phyloP scores from a whole-genome alignment of 2,329 filamentous ascomycete species.

The Neonectria neomacrospora region DNA sequence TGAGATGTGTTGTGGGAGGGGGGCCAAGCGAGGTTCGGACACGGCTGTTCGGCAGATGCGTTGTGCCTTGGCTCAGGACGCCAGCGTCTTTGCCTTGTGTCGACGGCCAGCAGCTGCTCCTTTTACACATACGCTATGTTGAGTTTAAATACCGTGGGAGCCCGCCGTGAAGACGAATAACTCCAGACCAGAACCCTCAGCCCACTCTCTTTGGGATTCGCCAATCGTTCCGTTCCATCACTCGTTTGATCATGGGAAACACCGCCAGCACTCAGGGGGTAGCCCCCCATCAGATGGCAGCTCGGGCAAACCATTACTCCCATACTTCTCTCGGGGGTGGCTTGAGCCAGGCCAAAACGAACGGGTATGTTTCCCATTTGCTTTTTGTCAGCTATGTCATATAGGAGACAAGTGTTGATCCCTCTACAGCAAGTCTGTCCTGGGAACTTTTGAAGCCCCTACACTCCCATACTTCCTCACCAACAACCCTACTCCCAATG shows the following conservation, averaged over 20 bases:
- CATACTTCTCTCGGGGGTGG: constrained; percentile 26
- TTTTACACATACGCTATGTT: constrained; percentile 16
- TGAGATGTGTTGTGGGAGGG: constrained; percentile 10
- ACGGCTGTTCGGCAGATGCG: constrained; percentile 16
- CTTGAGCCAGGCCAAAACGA: constrained; percentile 36
- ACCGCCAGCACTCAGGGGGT: constrained; percentile 26
- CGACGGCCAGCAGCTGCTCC: constrained; percentile 6
- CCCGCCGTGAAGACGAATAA: constrained; percentile 11
- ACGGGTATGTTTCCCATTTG: constrained; percentile 31
- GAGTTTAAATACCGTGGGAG: constrained; percentile 28
- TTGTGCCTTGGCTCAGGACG: background rate
- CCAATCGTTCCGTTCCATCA: constrained; percentile 7
- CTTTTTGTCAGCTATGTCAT: background rate
- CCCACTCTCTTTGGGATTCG: constrained; percentile 7
- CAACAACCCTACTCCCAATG: constrained; percentile 61
- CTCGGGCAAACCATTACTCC: constrained; percentile 20
- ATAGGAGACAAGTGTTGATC: constrained; percentile 20
- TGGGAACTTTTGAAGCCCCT: constrained; percentile 54
- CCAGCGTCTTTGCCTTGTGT: constrained; percentile 4
- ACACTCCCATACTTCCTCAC: constrained; percentile 56
- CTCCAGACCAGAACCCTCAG: constrained; percentile 11
- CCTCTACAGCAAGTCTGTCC: constrained; percentile 49
- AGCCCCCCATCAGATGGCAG: constrained; percentile 26
- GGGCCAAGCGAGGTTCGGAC: background rate
- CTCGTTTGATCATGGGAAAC: constrained; percentile 37